Evolutionary conservation across 192 early-diverging fungal species (phyloP).

Genomic region (Entophlyctis luteolus): DNA sequence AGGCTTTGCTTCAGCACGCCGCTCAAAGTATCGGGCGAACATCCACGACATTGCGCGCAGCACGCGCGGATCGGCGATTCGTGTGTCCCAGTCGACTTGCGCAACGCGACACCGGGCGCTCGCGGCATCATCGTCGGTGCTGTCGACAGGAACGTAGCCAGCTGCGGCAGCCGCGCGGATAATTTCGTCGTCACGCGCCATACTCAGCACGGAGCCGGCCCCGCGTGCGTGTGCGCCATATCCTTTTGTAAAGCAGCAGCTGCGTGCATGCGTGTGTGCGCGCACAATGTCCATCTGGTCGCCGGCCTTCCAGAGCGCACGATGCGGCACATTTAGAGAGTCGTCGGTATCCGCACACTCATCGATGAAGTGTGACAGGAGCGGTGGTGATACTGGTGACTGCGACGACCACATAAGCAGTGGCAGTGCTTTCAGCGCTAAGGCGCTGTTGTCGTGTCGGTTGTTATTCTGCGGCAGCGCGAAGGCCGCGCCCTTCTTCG

Average conservation of each 20-base stretch:
- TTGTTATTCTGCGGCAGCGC: background rate
- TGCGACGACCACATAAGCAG: no score
- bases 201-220: constrained; percentile 23
- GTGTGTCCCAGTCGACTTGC: constrained; percentile 5
- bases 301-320: constrained; percentile 22
- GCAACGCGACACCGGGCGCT: background rate
- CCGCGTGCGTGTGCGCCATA: constrained; percentile 20
- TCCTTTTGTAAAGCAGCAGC: constrained; percentile 30
- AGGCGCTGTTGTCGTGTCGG: background rate
- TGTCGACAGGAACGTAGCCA: background rate
- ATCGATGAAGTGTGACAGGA: background rate
- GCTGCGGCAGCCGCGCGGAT: background rate
- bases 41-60: background rate
- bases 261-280: background rate
- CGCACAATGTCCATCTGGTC: constrained; percentile 20
- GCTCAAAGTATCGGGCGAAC: background rate
- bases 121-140: background rate
- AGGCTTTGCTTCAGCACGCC: background rate
- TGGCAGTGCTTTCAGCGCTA: background rate
- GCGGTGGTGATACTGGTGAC: no score
- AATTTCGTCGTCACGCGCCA: constrained; percentile 24
- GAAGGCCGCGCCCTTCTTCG: constrained; percentile 4
- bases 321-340: constrained; percentile 4
- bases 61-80: background rate
- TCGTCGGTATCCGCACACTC: background rate